A percentile compares a stretch with the other conserved stretches of the same genome.
phyloP scores from a whole-genome alignment of 345 rosid species.

The Eucalyptus curtisii region DNA sequence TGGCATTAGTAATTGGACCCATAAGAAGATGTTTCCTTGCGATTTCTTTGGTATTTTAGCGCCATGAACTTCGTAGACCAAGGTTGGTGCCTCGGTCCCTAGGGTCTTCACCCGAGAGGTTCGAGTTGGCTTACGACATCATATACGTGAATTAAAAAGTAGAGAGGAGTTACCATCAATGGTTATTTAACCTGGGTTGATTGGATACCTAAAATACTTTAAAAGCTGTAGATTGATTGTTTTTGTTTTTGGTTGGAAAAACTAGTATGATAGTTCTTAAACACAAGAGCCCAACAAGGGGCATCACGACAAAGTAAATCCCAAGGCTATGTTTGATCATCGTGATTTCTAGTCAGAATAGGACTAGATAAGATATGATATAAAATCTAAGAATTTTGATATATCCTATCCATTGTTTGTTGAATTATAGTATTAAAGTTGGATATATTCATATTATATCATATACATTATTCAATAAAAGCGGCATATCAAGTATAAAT shows the following conservation, averaged over 20 bases:
- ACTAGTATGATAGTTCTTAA: too few species aligned
- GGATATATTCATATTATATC: too few species aligned
- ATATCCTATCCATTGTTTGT: rapidly evolving
- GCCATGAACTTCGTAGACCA: neutral
- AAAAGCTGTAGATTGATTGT: too few species aligned
- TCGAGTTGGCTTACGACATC: neutral
- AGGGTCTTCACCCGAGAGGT: neutral
- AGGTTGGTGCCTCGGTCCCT: neutral
- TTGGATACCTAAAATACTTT: neutral
- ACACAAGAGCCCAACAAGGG: too few species aligned
- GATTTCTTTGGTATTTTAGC: neutral
- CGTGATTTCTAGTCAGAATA: rapidly evolving
- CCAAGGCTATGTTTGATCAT: too few species aligned
- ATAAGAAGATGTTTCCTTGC: neutral
- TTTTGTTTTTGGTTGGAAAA: too few species aligned
- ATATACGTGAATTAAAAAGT: neutral
- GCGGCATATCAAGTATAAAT: too few species aligned
- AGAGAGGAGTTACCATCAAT: neutral
- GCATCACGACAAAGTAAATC: too few species aligned
- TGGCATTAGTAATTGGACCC: neutral
- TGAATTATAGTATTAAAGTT: rapidly evolving
- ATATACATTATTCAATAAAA: too few species aligned
- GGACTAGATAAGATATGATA: rapidly evolving
- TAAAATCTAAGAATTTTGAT: too few species aligned
- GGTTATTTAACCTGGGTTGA: neutral